These are phyloP conservation scores for Inosperma sp. DNA, from an alignment of 768 basidiomycete genomes.

Conservation along the genomic window DNA sequence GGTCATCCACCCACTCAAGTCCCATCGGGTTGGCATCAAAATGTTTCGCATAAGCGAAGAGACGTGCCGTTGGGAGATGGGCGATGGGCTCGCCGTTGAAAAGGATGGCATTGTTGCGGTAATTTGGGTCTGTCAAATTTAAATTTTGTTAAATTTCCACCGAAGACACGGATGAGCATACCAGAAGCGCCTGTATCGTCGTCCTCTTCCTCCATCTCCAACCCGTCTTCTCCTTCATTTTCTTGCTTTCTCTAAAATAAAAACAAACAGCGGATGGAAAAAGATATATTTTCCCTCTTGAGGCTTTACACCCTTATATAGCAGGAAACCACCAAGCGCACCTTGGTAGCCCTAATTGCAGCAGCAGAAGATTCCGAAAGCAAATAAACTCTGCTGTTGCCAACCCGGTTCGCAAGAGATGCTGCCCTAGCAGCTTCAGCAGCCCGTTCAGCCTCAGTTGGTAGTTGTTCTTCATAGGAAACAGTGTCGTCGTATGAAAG, in stretches of 20 bases:
- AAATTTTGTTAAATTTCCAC: not conserved
- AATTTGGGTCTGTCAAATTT: conserved; percentile 6
- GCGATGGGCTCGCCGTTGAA: conserved; percentile 70
- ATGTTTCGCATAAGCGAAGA: conserved; percentile 80
- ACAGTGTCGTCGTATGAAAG: conserved; percentile 54
- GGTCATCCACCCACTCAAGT: conserved; percentile 85
- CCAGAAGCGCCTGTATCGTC: conserved; percentile 33
- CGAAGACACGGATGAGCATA: not conserved
- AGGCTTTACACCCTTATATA: conserved; percentile 1
- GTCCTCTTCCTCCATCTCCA: conserved; percentile 30
- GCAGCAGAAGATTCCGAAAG: conserved; percentile 60
- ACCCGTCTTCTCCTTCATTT: conserved; percentile 29
- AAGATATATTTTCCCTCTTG: conserved; percentile 4
- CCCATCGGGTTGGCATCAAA: conserved; percentile 71
- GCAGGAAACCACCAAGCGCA: conserved; percentile 45
- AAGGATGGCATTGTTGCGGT: conserved; percentile 65
- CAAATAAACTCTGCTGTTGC: conserved; percentile 70
- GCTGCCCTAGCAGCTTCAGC: conserved; percentile 27
- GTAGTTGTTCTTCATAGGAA: conserved; percentile 55
- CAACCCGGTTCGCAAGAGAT: conserved; percentile 63
- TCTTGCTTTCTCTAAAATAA: conserved; percentile 40
- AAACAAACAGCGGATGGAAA: conserved; percentile 19
- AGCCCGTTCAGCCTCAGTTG: conserved; percentile 27
- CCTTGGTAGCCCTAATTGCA: conserved; percentile 62
- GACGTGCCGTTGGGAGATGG: conserved; percentile 66